A percentile compares a stretch with the other conserved stretches of the same genome.
phyloP scores from a whole-genome alignment of 106 monocot genomes.

The Chionographis japonica region DNA sequence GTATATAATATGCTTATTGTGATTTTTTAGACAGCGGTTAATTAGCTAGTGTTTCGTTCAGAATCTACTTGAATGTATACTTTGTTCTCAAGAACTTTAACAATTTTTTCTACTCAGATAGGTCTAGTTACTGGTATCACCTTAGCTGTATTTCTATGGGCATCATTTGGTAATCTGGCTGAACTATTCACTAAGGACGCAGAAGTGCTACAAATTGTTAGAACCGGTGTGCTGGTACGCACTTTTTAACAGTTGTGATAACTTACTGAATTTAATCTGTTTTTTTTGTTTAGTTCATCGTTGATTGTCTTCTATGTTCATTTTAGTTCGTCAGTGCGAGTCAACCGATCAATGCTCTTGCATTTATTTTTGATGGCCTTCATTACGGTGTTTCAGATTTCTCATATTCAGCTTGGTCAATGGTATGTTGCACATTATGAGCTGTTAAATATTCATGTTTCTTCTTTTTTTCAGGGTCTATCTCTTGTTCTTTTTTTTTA shows the following conservation, averaged over 20 bases:
- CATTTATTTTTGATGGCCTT: slow-evolving; percentile 96
- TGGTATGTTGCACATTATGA: slow-evolving; percentile 44
- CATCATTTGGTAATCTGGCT: slow-evolving; percentile 72
- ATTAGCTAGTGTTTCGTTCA: not conserved
- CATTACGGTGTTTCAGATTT: slow-evolving; percentile 99
- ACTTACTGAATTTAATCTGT: not conserved
- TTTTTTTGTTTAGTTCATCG: not conserved
- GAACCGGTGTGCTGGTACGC: slow-evolving; percentile 71
- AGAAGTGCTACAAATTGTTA: slow-evolving; percentile 70
- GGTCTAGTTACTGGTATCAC: slow-evolving; percentile 67
- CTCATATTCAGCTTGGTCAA: slow-evolving; percentile 73
- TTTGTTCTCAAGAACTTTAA: slow-evolving; percentile 3
- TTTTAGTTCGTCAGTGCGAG: slow-evolving; percentile 93
- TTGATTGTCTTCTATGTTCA: not conserved
- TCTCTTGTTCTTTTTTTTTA: not conserved
- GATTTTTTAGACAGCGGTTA: not conserved
- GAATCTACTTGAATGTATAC: not conserved
- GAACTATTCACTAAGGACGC: slow-evolving; percentile 79
- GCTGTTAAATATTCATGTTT: too few species aligned
- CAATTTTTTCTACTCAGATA: slow-evolving; percentile 31
- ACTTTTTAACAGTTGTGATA: not conserved
- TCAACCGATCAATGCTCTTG: slow-evolving; percentile 94
- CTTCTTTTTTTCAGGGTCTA: not conserved
- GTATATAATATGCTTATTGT: not conserved
- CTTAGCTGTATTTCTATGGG: slow-evolving; percentile 51